Base-by-base conservation (phyloP, 2,329 filamentous ascomycete species). In the Aureobasidium sp. region DNA sequence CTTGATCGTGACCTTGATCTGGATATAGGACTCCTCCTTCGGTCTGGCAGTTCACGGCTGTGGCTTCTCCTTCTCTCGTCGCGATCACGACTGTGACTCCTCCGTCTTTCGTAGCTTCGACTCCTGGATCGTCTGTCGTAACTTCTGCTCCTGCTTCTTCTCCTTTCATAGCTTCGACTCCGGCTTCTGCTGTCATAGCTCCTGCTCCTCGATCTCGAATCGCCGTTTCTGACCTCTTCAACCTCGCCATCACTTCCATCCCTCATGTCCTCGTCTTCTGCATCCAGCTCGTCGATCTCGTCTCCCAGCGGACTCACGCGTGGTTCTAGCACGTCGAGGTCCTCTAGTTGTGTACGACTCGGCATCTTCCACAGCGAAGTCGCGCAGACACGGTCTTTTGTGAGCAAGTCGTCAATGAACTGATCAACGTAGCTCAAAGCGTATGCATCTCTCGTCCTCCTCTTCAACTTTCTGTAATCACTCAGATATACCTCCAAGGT, bases 341-440 rank as follows among this genome's bases (percentile, higher is more conserved):
- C 94, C 77, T 99, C 94, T 66, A 99, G 73, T 57, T 90, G 82
- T 66, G 89, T 86, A 68, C 94, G 81, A 64, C 86, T 86, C 3
- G 92, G 90, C 81, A 99, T 83, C 78, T 96, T 96, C 86, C 91
- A 95, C 68, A 99, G 72, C 71, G 87, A 95, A 3, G 94, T 97
- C 41, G 87, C 93, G 72, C 93, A 97, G 0, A 97, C 87, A 58
- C 94, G 83, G 62, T 95, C 90, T 76, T 96, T 96, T 0, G 84
- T 88, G 65, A 99, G 79, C 67, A 99, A 76, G 65, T 97, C 91
- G 73, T 99, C 94, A 61, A 97, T 85, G 73, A 99, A 97, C 68
- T 93, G 87, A 74, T 99, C 94, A 75, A 99, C 80, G 70, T 84
- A 88, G 2, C 90, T 94, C 68, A 99, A 74, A 14, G 78, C 81